A percentile compares a stretch with the other conserved stretches of the same genome.
Conservation (phyloP, 495 filamentous ascomycete species). For the Podospora bellae-mahoneyi region DNA sequence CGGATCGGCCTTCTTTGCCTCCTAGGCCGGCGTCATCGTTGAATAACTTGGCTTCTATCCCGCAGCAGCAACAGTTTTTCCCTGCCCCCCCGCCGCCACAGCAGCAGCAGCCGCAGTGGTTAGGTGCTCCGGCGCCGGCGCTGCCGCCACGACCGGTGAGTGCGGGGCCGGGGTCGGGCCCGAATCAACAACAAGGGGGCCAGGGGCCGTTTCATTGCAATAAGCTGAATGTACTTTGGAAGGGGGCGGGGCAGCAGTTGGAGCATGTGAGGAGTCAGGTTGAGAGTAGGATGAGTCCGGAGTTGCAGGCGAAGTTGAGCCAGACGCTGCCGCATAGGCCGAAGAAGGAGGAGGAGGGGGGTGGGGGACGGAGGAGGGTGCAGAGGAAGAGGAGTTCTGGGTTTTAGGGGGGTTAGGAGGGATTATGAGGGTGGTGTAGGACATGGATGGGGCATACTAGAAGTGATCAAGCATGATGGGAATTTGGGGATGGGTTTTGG, state of each 20-base stretch:
- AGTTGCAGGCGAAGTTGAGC: slow-evolving; percentile 24
- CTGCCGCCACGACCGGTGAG: slow-evolving; percentile 42
- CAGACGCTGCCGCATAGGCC: slow-evolving; percentile 12
- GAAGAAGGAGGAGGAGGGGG: slow-evolving; percentile 31
- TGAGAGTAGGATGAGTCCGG: slow-evolving; percentile 11
- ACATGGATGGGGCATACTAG: not conserved
- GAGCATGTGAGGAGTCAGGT: slow-evolving; percentile 16
- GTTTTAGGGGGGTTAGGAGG: not conserved
- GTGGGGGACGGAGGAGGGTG: slow-evolving; percentile 34
- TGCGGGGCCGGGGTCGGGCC: slow-evolving; percentile 33
- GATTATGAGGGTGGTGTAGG: not conserved
- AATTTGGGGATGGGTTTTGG: not conserved
- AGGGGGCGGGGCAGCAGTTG: slow-evolving; percentile 20
- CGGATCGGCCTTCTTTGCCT: slow-evolving; percentile 23
- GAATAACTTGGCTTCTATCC: not conserved
- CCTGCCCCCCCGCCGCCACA: slow-evolving; percentile 13
- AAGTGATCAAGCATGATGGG: no score
- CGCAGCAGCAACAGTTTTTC: not conserved
- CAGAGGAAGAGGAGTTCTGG: slow-evolving; percentile 45
- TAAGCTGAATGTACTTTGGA: slow-evolving; percentile 31
- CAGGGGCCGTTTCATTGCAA: slow-evolving; percentile 27
- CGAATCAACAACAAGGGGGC: not conserved
- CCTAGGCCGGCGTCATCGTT: slow-evolving; percentile 16
- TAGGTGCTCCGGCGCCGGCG: slow-evolving; percentile 23
- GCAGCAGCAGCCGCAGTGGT: slow-evolving; percentile 8